phyloP scores from a whole-genome alignment of 202 grass and related monocot species.

The Carex arenaria region DNA sequence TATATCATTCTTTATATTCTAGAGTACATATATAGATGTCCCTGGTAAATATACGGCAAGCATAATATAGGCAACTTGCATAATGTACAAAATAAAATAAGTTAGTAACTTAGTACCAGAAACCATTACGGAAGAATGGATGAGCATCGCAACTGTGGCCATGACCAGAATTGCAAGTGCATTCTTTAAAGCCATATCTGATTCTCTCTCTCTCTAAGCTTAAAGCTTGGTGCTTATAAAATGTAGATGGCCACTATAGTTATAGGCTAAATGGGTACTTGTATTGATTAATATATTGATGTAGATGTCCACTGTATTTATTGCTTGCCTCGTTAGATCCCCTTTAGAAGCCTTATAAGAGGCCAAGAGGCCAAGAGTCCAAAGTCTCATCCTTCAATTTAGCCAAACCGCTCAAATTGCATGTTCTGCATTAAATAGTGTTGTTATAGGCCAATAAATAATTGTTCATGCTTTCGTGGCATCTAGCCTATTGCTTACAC shows the following conservation, averaged over 20 bases:
- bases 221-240: neutral
- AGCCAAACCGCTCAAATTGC: neutral
- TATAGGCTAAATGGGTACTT: neutral
- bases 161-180: neutral
- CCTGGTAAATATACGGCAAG: too few relatives aligned
- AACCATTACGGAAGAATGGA: conserved; percentile 19
- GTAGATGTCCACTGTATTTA: neutral
- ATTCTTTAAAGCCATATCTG: conserved; percentile 2
- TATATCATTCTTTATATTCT: neutral
- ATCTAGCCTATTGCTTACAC: too few relatives aligned
- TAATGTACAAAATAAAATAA: neutral
- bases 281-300: neutral
- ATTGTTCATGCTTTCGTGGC: too few relatives aligned
- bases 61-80: too few relatives aligned
- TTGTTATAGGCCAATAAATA: too few relatives aligned
- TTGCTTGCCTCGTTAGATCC: neutral
- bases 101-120: neutral
- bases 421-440: neutral
- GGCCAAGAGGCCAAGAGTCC: neutral
- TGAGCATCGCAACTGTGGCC: conserved; percentile 1
- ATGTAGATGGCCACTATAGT: neutral
- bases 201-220: neutral
- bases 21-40: too few relatives aligned
- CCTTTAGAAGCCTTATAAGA: neutral
- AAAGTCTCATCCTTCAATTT: neutral